Evolutionary conservation across 352 stramenopile species (phyloP).

Genomic region (Globisporangium mamillatum): DNA sequence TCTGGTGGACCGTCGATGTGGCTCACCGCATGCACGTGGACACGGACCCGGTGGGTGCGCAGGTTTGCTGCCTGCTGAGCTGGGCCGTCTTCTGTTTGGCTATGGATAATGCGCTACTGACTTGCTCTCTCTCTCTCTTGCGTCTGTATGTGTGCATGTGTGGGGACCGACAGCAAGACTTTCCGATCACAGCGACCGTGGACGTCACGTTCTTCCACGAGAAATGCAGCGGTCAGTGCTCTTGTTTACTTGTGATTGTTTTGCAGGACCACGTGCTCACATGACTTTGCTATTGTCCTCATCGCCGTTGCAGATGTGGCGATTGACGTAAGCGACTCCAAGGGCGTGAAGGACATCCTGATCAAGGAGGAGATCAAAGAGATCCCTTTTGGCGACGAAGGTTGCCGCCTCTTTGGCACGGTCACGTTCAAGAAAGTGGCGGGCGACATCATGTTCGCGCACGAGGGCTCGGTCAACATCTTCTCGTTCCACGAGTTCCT

Average conservation of each 20-base stretch:
- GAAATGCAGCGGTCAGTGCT: slow-evolving; percentile 50
- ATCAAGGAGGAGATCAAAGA: slow-evolving; percentile 63
- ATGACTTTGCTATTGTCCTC: background rate
- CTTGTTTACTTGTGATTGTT: background rate
- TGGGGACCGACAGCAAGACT: slow-evolving; percentile 58
- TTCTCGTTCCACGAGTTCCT: slow-evolving; percentile 88
- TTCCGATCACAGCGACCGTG: slow-evolving; percentile 73
- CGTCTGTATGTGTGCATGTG: background rate
- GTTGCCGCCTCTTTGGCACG: slow-evolving; percentile 68
- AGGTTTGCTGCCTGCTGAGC: background rate
- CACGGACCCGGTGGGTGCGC: slow-evolving; percentile 56
- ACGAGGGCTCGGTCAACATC: slow-evolving; percentile 81
- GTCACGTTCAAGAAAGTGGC: slow-evolving; percentile 81
- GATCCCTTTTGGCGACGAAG: slow-evolving; percentile 56
- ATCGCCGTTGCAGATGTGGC: slow-evolving; percentile 48
- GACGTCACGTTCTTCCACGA: slow-evolving; percentile 84
- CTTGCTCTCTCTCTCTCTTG: background rate
- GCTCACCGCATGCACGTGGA: slow-evolving; percentile 88
- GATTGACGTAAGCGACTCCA: slow-evolving; percentile 83
- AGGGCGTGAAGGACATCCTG: slow-evolving; percentile 83
- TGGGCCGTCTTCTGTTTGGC: background rate
- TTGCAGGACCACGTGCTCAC: background rate
- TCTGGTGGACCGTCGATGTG: slow-evolving; percentile 85
- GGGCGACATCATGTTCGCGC: slow-evolving; percentile 82
- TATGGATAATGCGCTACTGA: background rate